Percentiles rank a stretch among this genome's conserved stretches.
phyloP scores from a whole-genome alignment of 176 grass and related monocot species.

The Hordeum vulgare region MorexV3_pseudomolecules_assembly NC_058524.1:577687948-577688447 shows the following conservation, averaged over 20 bases:
- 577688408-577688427: constrained; percentile 1
- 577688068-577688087: not conserved
- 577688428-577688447: not conserved
- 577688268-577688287: too few relatives aligned
- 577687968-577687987: not conserved
- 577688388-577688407: not conserved
- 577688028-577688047: constrained; percentile 5
- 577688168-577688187: not conserved
- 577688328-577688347: not conserved
- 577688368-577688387: not conserved
- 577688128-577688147: not conserved
- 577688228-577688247: not conserved
- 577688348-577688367: not conserved
- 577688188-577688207: not conserved
- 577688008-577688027: not conserved
- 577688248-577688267: too few relatives aligned
- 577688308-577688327: not conserved
- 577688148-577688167: not conserved
- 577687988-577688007: not conserved
- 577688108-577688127: not conserved
- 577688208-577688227: not conserved
- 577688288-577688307: not conserved
- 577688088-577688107: not conserved
- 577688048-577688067: constrained; percentile 1
- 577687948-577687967: not conserved